Evolutionary conservation across 2,329 filamentous ascomycete genomes (phyloP).

Genomic region (Grosmannia penicillata): DNA sequence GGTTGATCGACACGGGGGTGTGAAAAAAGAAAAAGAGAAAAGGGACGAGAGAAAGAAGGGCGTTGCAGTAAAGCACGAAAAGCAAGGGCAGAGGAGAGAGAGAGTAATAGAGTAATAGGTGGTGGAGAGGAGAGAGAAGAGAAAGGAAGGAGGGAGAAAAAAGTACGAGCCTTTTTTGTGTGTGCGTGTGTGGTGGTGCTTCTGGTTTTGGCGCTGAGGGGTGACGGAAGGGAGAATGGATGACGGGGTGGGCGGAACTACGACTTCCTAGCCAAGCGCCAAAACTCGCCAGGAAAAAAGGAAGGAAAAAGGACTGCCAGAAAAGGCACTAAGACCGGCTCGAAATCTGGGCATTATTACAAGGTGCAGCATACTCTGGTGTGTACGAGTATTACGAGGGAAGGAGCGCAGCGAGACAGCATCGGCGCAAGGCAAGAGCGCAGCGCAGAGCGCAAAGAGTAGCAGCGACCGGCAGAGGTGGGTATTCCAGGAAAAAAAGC

Average conservation of each 20-base stretch:
- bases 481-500: background rate
- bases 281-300: no score
- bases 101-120: background rate
- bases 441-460: no score
- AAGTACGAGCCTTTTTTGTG: conserved; percentile 2
- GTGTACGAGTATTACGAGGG: no score
- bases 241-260: conserved; percentile 1
- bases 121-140: background rate
- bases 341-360: no score
- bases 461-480: no score
- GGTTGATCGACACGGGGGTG: background rate
- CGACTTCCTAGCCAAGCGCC: background rate
- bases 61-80: conserved; percentile 2
- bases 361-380: no score
- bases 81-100: conserved; percentile 1
- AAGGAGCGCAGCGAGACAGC: no score
- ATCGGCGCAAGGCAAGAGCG: no score
- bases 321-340: background rate
- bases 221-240: background rate
- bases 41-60: conserved; percentile 4
- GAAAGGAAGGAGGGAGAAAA: conserved; percentile 1
- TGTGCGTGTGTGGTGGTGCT: background rate
- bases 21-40: conserved; percentile 1
- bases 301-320: background rate
- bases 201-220: conserved; percentile 1